A percentile compares a stretch with the other conserved stretches of the same genome.
phyloP scores from a whole-genome alignment of 1,284 basidiomycete genomes.

The Tilletia setariae region DNA sequence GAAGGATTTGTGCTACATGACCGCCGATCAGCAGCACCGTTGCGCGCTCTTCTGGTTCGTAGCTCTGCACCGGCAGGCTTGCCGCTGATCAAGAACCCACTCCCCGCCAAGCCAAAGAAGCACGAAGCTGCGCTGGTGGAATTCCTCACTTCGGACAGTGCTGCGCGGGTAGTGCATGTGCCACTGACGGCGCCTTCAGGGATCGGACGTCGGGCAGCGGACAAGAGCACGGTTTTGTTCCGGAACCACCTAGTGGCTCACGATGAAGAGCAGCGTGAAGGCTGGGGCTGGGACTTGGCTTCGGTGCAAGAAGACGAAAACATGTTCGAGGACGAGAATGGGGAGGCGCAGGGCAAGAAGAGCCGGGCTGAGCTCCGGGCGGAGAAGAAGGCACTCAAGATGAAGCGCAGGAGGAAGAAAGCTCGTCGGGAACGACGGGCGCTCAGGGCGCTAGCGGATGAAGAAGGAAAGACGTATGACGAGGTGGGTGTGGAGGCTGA shows the following conservation, averaged over 20 bases:
- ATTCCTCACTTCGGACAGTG: conserved; percentile 21
- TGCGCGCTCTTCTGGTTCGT: conserved; percentile 32
- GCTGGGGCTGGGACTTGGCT: conserved; percentile 51
- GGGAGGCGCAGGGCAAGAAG: conserved; percentile 6
- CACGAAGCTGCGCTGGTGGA: conserved; percentile 23
- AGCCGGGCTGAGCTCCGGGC: conserved; percentile 28
- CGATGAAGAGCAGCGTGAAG: conserved; percentile 47
- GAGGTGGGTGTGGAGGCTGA: conserved; percentile 40
- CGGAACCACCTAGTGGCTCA: conserved; percentile 50
- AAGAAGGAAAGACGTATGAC: conserved; percentile 32
- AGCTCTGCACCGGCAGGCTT: not conserved
- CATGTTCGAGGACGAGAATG: conserved; percentile 25
- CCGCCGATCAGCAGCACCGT: conserved; percentile 33
- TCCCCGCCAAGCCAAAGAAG: conserved; percentile 22
- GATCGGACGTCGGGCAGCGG: conserved; percentile 47
- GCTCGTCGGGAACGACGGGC: conserved; percentile 25
- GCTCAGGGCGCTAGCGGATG: conserved; percentile 31
- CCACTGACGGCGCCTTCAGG: conserved; percentile 42
- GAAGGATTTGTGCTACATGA: conserved; percentile 46
- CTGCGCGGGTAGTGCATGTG: conserved; percentile 15
- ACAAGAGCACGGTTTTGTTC: conserved; percentile 48
- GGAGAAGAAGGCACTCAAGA: conserved; percentile 35
- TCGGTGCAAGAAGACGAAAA: conserved; percentile 25
- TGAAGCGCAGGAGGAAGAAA: conserved; percentile 33
- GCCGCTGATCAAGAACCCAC: not conserved